Conservation (phyloP, 1,139 yeast species). For the Suhomyces choctaworum region DNA sequence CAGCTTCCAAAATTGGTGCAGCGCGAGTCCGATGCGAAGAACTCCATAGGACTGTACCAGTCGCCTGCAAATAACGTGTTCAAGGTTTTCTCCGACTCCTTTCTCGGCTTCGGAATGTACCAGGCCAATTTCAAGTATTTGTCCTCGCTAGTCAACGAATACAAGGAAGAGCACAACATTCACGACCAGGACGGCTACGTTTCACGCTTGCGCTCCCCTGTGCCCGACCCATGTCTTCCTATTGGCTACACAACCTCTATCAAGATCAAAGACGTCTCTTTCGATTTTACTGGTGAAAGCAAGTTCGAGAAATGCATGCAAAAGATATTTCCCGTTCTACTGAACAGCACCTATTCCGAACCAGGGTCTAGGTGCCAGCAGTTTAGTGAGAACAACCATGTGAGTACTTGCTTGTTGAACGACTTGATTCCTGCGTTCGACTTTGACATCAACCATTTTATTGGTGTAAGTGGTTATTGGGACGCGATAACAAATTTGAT, state of each 20-base stretch:
- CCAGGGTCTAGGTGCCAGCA: conserved; percentile 29
- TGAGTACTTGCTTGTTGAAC: conserved; percentile 51
- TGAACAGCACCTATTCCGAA: conserved; percentile 31
- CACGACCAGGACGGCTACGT: conserved; percentile 13
- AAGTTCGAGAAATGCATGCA: conserved; percentile 56
- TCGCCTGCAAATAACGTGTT: conserved; percentile 30
- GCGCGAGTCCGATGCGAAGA: neutral
- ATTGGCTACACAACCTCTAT: conserved; percentile 34
- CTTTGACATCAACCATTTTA: conserved; percentile 63
- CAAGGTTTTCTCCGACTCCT: conserved; percentile 67
- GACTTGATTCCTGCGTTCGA: conserved; percentile 67
- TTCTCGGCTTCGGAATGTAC: conserved; percentile 75
- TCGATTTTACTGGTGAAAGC: conserved; percentile 58
- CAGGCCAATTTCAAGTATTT: conserved; percentile 62
- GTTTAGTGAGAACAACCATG: conserved; percentile 30
- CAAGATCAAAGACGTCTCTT: conserved; percentile 25
- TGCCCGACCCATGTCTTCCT: conserved; percentile 67
- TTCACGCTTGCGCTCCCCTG: conserved; percentile 25
- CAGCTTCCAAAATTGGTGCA: conserved; percentile 26
- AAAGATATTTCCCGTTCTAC: conserved; percentile 54
- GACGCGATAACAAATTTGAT: conserved; percentile 59
- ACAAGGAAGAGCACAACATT: conserved; percentile 18
- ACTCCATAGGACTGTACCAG: conserved; percentile 1
- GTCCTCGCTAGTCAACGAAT: conserved; percentile 33
- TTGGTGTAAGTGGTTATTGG: conserved; percentile 85